A percentile compares a stretch with the other conserved stretches of the same genome.
Conservation (phyloP, 257 asterid genomes). For the Marsdenia floribunda region DNA sequence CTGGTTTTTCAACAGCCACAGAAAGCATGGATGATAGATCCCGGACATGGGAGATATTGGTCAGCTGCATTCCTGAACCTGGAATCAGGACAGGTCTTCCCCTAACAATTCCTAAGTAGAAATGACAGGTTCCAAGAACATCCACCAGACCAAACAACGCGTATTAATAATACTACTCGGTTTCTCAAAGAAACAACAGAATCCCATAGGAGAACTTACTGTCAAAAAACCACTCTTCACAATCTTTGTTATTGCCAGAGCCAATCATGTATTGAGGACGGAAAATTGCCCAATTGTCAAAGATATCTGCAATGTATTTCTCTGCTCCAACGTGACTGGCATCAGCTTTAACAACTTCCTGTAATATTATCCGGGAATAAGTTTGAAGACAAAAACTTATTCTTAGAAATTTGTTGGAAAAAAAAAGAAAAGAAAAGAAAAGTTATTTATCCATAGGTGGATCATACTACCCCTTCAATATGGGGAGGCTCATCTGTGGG, state of each 20-base stretch:
- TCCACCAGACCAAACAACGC: not conserved
- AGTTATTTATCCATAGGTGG: not conserved
- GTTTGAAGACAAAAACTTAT: not conserved
- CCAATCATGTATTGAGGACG: slow-evolving; percentile 98
- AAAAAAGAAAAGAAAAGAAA: not conserved
- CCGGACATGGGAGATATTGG: slow-evolving; percentile 81
- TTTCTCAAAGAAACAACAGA: not conserved
- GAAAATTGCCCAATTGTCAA: slow-evolving; percentile 67
- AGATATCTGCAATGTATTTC: slow-evolving; percentile 67
- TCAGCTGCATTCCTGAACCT: slow-evolving; percentile 89
- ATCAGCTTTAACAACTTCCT: slow-evolving; percentile 85
- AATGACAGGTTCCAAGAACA: not conserved
- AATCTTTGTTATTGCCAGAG: slow-evolving; percentile 95
- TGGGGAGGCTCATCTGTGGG: slow-evolving; percentile 91
- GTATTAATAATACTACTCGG: not conserved
- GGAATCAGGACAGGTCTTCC: slow-evolving; percentile 81
- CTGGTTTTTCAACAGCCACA: slow-evolving; percentile 68
- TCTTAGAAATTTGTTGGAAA: slow-evolving; percentile 4
- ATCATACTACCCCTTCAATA: slow-evolving; percentile 81
- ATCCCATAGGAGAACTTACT: slow-evolving; percentile 38
- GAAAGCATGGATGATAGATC: slow-evolving; percentile 84
- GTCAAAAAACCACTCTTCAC: slow-evolving; percentile 98
- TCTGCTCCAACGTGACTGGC: slow-evolving; percentile 94
- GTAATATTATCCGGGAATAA: slow-evolving; percentile 18
- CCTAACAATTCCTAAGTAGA: slow-evolving; percentile 66